Evolutionary conservation across 106 monocot genomes (phyloP).

Genomic region (Hemerocallis citrina): DNA sequence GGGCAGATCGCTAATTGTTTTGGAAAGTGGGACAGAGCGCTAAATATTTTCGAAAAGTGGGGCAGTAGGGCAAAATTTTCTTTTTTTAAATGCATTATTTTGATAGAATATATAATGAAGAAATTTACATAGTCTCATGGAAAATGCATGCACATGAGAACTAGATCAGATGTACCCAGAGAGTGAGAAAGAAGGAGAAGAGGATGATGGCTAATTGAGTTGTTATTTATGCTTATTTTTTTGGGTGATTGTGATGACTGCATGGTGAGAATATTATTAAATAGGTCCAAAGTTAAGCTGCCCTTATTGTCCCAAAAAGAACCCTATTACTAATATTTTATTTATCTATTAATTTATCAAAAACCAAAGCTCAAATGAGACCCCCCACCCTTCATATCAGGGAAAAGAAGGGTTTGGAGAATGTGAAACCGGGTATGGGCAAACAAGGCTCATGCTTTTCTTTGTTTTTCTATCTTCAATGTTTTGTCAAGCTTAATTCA

Average conservation of each 20-base stretch:
- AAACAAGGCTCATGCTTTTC: background rate
- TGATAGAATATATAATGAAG: no score
- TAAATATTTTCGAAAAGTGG: no score
- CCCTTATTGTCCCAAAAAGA: background rate
- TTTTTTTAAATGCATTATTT: no score
- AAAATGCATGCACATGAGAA: no score
- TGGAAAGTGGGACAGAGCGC: no score
- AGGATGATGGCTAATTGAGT: background rate
- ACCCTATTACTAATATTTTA: background rate
- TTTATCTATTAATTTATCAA: background rate
- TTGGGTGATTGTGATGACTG: conserved; percentile 5
- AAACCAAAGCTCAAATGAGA: background rate
- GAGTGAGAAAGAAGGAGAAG: background rate
- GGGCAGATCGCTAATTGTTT: no score
- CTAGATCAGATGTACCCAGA: no score
- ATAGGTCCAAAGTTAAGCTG: background rate
- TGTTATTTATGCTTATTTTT: conserved; percentile 1
- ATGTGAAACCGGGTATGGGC: conserved; percentile 1
- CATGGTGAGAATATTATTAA: background rate
- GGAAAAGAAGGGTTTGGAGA: background rate
- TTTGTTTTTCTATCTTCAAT: background rate
- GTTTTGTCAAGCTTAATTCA: no score
- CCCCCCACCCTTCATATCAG: conserved; percentile 10
- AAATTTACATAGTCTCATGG: no score
- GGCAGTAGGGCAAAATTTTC: no score